These are phyloP conservation scores for Prunus mira DNA, from an alignment of 306 rosid genomes.

Conservation along the genomic window DNA sequence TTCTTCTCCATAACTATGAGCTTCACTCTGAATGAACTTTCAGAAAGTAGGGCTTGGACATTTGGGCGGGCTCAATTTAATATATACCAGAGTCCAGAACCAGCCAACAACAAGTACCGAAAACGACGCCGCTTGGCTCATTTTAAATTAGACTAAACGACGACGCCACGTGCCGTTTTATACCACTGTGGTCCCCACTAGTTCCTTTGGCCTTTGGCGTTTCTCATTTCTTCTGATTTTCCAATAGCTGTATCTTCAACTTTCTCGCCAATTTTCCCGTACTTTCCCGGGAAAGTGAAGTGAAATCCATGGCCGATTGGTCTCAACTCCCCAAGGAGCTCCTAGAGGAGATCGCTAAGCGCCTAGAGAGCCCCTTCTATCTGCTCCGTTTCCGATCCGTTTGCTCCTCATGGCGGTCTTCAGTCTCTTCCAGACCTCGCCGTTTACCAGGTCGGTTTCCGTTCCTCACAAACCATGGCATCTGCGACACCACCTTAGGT, in stretches of 20 bases:
- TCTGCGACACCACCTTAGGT: slow-evolving; percentile 32
- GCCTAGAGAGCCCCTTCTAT: slow-evolving; percentile 37
- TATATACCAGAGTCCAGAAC: neutral
- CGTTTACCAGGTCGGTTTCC: slow-evolving; percentile 37
- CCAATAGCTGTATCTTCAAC: neutral
- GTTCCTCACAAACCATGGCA: slow-evolving; percentile 44
- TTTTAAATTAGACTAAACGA: no score
- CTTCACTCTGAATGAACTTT: neutral
- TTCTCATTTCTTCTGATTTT: no score
- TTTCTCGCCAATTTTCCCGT: neutral
- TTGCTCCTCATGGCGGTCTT: slow-evolving; percentile 59
- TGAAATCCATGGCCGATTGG: slow-evolving; percentile 52
- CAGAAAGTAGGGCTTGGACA: slow-evolving; percentile 8
- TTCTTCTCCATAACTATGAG: slow-evolving; percentile 48
- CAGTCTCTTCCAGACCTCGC: slow-evolving; percentile 30
- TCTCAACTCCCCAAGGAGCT: slow-evolving; percentile 59
- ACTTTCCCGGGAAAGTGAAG: neutral
- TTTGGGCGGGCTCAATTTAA: slow-evolving; percentile 6
- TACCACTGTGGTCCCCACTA: no score
- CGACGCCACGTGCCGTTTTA: no score
- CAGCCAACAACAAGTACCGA: no score
- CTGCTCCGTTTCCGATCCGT: slow-evolving; percentile 60
- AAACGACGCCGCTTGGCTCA: no score
- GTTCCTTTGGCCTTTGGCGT: no score
- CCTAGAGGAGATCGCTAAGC: slow-evolving; percentile 38